Conservation (phyloP, 768 basidiomycete species). For the Porpolomopsis calyptriformis region DNA sequence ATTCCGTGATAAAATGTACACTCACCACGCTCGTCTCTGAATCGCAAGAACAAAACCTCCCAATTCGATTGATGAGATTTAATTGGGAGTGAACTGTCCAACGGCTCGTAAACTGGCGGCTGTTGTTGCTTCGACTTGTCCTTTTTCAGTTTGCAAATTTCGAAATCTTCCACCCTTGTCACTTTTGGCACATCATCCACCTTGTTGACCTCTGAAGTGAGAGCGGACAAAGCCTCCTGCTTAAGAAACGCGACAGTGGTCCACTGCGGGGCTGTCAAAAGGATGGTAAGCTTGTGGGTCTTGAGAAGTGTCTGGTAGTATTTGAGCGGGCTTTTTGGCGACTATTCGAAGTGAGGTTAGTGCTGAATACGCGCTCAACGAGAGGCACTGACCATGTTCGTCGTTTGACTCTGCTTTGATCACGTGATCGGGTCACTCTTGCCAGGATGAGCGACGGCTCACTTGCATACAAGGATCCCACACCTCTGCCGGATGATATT, state of each 20-base stretch:
- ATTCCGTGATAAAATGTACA: constrained; percentile 14
- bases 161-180: constrained; percentile 34
- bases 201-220: constrained; percentile 38
- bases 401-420: no score
- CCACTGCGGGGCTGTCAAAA: constrained; percentile 44
- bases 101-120: constrained; percentile 33
- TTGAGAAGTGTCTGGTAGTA: constrained; percentile 60
- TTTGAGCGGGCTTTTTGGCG: constrained; percentile 46
- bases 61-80: constrained; percentile 47
- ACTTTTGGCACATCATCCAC: constrained; percentile 22
- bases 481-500: constrained; percentile 49
- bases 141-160: constrained; percentile 45
- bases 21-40: constrained; percentile 54
- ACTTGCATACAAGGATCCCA: constrained; percentile 47
- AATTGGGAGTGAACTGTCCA: constrained; percentile 33
- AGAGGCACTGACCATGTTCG: no score
- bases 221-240: constrained; percentile 49
- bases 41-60: constrained; percentile 61
- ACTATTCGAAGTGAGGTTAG: constrained; percentile 23
- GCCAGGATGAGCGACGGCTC: constrained; percentile 41
- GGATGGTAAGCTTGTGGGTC: constrained; percentile 60
- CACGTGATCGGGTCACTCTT: no score
- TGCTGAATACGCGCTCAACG: no score
- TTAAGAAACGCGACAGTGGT: constrained; percentile 51
- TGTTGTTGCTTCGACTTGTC: constrained; percentile 30